Percentiles rank a stretch among this genome's conserved stretches.
phyloP scores from a whole-genome alignment of 768 basidiomycete genomes.

The Gloeostereum incarnatum region DNA sequence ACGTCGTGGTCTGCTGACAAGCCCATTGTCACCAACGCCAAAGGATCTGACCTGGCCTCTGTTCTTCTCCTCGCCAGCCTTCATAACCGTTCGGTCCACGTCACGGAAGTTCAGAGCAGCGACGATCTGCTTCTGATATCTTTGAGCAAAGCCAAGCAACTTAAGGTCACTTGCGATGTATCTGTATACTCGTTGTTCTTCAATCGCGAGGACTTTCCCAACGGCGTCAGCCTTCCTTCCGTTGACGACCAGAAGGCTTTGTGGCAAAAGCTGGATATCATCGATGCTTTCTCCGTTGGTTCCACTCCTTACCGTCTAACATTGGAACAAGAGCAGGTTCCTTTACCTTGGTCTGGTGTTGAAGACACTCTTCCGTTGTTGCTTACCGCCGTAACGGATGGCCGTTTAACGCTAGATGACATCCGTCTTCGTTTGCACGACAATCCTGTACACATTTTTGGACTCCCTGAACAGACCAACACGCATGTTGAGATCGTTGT shows the following conservation, averaged over 20 bases:
- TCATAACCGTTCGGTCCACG: slow-evolving; percentile 80
- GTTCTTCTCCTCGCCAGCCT: slow-evolving; percentile 90
- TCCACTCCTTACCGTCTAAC: slow-evolving; percentile 74
- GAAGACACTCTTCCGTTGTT: slow-evolving; percentile 85
- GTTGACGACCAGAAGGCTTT: slow-evolving; percentile 69
- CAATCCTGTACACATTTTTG: slow-evolving; percentile 89
- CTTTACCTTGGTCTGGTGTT: slow-evolving; percentile 68
- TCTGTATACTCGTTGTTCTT: slow-evolving; percentile 90
- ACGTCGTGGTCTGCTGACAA: slow-evolving; percentile 85
- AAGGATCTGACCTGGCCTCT: slow-evolving; percentile 86
- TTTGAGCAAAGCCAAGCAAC: slow-evolving; percentile 86
- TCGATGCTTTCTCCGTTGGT: slow-evolving; percentile 91
- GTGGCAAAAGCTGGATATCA: slow-evolving; percentile 75
- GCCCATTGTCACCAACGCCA: slow-evolving; percentile 91
- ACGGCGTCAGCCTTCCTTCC: slow-evolving; percentile 56
- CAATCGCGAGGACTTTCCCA: slow-evolving; percentile 63
- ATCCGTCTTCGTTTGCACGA: slow-evolving; percentile 80
- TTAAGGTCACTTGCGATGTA: slow-evolving; percentile 96
- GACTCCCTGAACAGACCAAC: slow-evolving; percentile 75
- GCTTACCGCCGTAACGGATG: slow-evolving; percentile 75
- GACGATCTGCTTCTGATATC: slow-evolving; percentile 89
- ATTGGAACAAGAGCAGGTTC: slow-evolving; percentile 44
- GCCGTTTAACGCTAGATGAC: slow-evolving; percentile 74
- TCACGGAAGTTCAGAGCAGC: slow-evolving; percentile 79
- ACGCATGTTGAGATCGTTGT: slow-evolving; percentile 92